These are phyloP conservation scores for Puccinia hordei DNA, from an alignment of 1,284 basidiomycete genomes.

Conservation along the genomic window DNA sequence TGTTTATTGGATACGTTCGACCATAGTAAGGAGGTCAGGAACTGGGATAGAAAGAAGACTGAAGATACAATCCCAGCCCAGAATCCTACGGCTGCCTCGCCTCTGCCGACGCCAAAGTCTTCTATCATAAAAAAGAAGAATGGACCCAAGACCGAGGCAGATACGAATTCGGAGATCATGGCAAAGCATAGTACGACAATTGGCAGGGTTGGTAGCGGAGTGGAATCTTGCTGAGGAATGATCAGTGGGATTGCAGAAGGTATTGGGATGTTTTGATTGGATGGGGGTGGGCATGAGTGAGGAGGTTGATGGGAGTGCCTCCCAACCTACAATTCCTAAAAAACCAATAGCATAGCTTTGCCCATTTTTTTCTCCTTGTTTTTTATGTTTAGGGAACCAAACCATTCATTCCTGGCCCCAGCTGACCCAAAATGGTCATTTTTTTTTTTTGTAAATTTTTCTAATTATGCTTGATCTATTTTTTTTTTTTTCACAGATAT, in stretches of 20 bases:
- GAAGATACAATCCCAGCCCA: constrained; percentile 71
- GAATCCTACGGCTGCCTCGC: constrained; percentile 75
- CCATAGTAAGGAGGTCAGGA: constrained; percentile 89
- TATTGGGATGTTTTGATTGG: constrained; percentile 62
- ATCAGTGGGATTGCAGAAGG: constrained; percentile 75
- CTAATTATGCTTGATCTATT: too few species aligned
- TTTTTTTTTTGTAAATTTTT: too few species aligned
- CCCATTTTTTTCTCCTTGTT: too few species aligned
- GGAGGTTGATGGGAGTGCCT: not conserved
- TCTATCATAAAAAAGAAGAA: constrained; percentile 91
- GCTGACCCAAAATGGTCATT: too few species aligned
- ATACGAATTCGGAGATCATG: constrained; percentile 88
- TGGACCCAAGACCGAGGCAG: constrained; percentile 84
- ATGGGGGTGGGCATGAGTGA: constrained; percentile 13
- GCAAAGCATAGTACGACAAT: constrained; percentile 88
- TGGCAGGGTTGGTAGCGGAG: constrained; percentile 80
- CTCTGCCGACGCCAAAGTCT: constrained; percentile 68
- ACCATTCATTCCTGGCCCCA: too few species aligned
- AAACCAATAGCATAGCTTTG: too few species aligned
- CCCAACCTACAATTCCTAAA: too few species aligned
- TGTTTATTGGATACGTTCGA: constrained; percentile 89
- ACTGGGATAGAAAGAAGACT: constrained; percentile 65
- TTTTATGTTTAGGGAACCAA: too few species aligned
- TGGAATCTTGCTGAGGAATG: constrained; percentile 62
- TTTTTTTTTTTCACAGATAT: too few species aligned